Evolutionary conservation across 2,329 filamentous ascomycete species (phyloP).

Genomic region (Xylogone sp.): DNA sequence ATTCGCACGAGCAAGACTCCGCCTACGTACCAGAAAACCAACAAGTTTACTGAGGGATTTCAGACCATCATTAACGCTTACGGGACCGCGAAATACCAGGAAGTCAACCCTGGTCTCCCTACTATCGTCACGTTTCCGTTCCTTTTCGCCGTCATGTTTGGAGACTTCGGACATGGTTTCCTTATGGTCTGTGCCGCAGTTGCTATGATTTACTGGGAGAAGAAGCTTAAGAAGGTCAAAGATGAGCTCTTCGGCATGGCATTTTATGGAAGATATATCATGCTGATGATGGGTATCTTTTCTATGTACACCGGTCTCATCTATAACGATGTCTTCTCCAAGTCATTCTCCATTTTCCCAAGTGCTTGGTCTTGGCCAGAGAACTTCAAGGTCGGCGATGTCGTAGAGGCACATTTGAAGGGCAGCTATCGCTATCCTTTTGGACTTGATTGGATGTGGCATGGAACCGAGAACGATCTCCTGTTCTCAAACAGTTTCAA

Average conservation of each 20-base stretch:
- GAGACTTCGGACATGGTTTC: slow-evolving; percentile 89
- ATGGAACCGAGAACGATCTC: slow-evolving; percentile 89
- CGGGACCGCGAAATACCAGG: slow-evolving; percentile 93
- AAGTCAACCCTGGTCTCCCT: slow-evolving; percentile 93
- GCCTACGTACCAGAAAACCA: slow-evolving; percentile 95
- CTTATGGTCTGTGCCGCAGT: slow-evolving; percentile 82
- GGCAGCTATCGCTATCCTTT: slow-evolving; percentile 85
- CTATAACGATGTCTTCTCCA: slow-evolving; percentile 97
- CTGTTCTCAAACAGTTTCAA: slow-evolving; percentile 98
- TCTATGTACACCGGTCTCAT: slow-evolving; percentile 96
- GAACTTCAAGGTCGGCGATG: slow-evolving; percentile 60
- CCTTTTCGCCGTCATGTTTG: slow-evolving; percentile 99
- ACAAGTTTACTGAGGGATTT: slow-evolving; percentile 97
- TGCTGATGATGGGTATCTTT: slow-evolving; percentile 95
- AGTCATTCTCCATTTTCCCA: slow-evolving; percentile 81
- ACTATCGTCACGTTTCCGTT: slow-evolving; percentile 99
- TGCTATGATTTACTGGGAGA: slow-evolving; percentile 97
- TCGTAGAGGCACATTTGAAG: slow-evolving; percentile 65
- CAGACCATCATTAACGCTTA: slow-evolving; percentile 99
- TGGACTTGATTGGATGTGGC: slow-evolving; percentile 94
- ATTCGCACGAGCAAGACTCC: slow-evolving; percentile 96
- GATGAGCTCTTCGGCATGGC: slow-evolving; percentile 98
- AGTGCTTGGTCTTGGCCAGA: slow-evolving; percentile 85
- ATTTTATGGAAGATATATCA: slow-evolving; percentile 98
- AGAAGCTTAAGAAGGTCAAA: slow-evolving; percentile 81